Conservation (phyloP, 257 asterid genomes). For the Mitragyna speciosa region DNA sequence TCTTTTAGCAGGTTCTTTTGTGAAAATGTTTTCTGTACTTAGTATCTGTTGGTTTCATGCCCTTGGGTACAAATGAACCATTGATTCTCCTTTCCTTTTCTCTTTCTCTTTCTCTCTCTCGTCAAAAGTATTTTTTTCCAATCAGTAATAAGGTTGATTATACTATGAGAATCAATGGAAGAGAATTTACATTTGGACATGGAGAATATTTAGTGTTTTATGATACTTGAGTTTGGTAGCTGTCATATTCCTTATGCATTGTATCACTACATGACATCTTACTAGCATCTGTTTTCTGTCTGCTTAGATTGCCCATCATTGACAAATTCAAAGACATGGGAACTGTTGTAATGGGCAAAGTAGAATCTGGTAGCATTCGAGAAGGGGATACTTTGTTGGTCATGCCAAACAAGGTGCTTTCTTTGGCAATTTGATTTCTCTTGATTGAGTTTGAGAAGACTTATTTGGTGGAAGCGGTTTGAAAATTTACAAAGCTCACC, state of each 20-base stretch:
- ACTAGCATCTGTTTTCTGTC: slow-evolving; percentile 20
- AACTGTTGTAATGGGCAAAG: slow-evolving; percentile 94
- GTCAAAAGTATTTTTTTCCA: background rate
- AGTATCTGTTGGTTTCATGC: background rate
- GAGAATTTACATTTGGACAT: background rate
- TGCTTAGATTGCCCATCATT: slow-evolving; percentile 71
- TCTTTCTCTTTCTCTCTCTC: background rate
- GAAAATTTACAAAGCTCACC: background rate
- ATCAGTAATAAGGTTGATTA: background rate
- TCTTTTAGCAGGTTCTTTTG: background rate
- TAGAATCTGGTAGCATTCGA: slow-evolving; percentile 85
- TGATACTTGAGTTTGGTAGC: no score
- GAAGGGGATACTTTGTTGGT: slow-evolving; percentile 77
- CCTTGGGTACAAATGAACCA: background rate
- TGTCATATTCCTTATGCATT: background rate
- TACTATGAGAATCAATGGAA: no score
- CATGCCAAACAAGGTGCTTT: slow-evolving; percentile 92
- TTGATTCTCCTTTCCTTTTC: no score
- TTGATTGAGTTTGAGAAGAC: background rate
- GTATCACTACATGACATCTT: background rate
- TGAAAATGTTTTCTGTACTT: background rate
- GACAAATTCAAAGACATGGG: slow-evolving; percentile 97
- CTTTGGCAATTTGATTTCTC: slow-evolving; percentile 8
- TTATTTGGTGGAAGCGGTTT: background rate
- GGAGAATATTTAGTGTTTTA: no score